Percentiles rank a stretch among this genome's conserved stretches.
Evolutionary conservation across 495 filamentous ascomycete species (phyloP).

Genomic region (Thozetella sp.): DNA sequence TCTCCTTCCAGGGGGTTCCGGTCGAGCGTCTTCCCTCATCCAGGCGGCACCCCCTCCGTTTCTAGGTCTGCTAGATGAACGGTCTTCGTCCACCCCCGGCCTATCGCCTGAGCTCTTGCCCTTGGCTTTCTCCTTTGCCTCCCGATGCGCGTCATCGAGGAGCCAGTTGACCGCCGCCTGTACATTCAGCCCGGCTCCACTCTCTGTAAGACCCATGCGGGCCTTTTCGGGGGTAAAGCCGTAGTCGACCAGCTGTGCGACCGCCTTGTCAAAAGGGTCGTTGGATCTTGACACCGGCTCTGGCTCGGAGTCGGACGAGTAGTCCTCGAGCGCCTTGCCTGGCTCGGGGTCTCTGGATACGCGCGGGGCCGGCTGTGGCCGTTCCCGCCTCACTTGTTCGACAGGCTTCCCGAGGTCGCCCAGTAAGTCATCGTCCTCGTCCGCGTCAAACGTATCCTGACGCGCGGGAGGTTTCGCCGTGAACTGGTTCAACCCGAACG

Average conservation of each 20-base stretch:
- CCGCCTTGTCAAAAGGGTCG: slow-evolving; percentile 75
- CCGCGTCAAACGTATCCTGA: slow-evolving; percentile 45
- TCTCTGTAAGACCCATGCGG: slow-evolving; percentile 74
- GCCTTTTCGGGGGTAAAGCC: slow-evolving; percentile 86
- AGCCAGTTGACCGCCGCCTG: slow-evolving; percentile 90
- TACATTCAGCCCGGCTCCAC: slow-evolving; percentile 76
- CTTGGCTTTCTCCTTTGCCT: slow-evolving; percentile 58
- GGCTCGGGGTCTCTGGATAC: slow-evolving; percentile 34
- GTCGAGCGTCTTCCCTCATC: slow-evolving; percentile 28
- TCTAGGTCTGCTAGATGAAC: slow-evolving; percentile 30
- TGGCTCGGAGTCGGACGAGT: slow-evolving; percentile 41
- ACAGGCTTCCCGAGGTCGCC: slow-evolving; percentile 86
- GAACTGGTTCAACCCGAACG: slow-evolving; percentile 81
- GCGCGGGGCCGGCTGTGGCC: slow-evolving; percentile 35
- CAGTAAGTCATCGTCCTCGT: slow-evolving; percentile 90
- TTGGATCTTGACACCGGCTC: slow-evolving; percentile 28
- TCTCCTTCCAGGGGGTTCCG: slow-evolving; percentile 46
- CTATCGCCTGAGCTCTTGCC: slow-evolving; percentile 22
- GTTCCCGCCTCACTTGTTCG: slow-evolving; percentile 62
- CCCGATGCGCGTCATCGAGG: slow-evolving; percentile 83
- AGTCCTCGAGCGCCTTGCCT: slow-evolving; percentile 44
- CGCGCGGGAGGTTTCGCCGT: slow-evolving; percentile 40
- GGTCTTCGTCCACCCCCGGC: slow-evolving; percentile 17
- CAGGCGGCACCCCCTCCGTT: slow-evolving; percentile 35
- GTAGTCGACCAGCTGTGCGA: slow-evolving; percentile 94